Percentiles rank a stretch among this genome's conserved stretches.
Evolutionary conservation across 345 rosid genomes (phyloP).

Genomic region (Angophora floribunda): DNA sequence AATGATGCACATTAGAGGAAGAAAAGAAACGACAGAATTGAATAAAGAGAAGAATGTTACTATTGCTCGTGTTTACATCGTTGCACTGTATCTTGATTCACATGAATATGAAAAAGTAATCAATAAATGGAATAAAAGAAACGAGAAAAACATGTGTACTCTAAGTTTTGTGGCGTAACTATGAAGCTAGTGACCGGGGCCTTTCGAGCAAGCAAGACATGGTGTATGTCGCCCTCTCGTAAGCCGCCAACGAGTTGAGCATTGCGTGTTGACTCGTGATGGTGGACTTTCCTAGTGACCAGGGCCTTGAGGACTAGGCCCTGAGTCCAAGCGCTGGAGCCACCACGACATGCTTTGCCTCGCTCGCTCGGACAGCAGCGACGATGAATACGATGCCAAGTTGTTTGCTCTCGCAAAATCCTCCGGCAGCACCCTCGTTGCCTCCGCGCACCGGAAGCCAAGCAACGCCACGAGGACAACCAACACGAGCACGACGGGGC

Average conservation of each 20-base stretch:
- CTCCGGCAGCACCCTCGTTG: background rate
- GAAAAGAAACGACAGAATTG: background rate
- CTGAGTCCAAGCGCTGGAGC: slow-evolving; percentile 19
- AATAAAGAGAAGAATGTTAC: background rate
- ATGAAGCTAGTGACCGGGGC: background rate
- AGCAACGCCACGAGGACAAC: background rate
- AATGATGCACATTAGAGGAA: background rate
- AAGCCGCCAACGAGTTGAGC: background rate
- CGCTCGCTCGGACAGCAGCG: slow-evolving; percentile 11
- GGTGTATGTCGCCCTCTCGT: background rate
- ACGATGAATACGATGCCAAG: background rate
- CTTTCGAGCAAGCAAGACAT: slow-evolving; percentile 1
- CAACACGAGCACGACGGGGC: background rate
- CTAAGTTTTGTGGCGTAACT: background rate
- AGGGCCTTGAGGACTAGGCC: slow-evolving; percentile 34
- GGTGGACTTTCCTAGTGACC: slow-evolving; percentile 12
- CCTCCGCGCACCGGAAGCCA: background rate
- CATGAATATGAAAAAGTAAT: background rate
- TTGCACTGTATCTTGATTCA: background rate
- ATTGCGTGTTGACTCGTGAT: background rate
- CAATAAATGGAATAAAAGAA: background rate
- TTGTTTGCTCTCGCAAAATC: slow-evolving; percentile 4
- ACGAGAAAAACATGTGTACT: background rate
- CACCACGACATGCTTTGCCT: slow-evolving; percentile 14
- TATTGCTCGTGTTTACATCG: background rate